phyloP scores from a whole-genome alignment of 805 yeast species.

The Kuraishia piskuri region DNA sequence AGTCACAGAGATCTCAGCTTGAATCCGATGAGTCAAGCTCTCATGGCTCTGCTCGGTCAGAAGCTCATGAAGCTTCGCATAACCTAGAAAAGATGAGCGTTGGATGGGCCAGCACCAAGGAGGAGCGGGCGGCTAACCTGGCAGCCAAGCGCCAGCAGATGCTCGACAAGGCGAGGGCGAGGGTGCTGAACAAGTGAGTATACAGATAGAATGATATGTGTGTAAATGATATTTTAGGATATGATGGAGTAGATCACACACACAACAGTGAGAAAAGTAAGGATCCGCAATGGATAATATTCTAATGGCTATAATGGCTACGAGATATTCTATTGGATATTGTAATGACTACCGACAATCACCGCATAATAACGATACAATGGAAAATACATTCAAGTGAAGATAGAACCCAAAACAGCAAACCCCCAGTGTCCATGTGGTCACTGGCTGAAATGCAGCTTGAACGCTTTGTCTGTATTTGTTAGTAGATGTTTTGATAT shows the following conservation, averaged over 20 bases:
- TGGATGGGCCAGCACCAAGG: slow-evolving; percentile 34
- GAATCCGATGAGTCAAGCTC: not conserved
- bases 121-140: slow-evolving; percentile 33
- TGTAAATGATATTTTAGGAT: not conserved
- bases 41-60: slow-evolving; percentile 17
- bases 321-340: no score
- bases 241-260: no score
- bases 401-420: no score
- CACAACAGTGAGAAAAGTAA: not conserved
- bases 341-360: no score
- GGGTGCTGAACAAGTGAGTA: slow-evolving; percentile 18
- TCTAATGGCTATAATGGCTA: no score
- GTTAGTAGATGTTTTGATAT: slow-evolving; percentile 1
- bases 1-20: slow-evolving; percentile 17
- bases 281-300: no score
- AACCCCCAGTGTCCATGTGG: no score
- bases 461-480: slow-evolving; percentile 22
- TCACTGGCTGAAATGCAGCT: slow-evolving; percentile 19
- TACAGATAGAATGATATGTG: not conserved
- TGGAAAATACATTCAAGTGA: no score
- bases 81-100: slow-evolving; percentile 9
- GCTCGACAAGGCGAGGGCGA: slow-evolving; percentile 53
- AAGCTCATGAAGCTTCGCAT: slow-evolving; percentile 5
- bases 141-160: slow-evolving; percentile 44
- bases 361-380: no score